Percentiles rank a stretch among this genome's conserved stretches.
Conservation (phyloP, 257 asterid species). For the Solanum tarijense region DNA sequence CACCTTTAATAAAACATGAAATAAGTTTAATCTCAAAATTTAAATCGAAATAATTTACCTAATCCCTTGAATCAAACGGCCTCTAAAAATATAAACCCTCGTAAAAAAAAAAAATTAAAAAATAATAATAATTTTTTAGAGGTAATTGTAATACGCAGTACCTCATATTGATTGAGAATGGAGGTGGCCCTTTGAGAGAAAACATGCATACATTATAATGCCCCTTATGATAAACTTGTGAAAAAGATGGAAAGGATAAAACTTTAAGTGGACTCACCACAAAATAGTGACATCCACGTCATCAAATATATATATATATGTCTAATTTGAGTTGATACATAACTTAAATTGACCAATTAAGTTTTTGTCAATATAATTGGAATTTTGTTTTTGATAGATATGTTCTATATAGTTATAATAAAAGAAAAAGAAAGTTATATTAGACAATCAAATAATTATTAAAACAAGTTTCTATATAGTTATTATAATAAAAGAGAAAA, state of each 20-base stretch:
- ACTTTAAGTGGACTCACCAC: slow-evolving; percentile 8
- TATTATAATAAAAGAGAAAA: background rate
- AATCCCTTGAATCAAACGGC: background rate
- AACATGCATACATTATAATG: background rate
- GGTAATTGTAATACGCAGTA: background rate
- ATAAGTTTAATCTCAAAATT: background rate
- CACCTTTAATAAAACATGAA: background rate
- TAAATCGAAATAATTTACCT: background rate
- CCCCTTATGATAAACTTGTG: background rate
- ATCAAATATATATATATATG: background rate
- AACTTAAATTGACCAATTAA: background rate
- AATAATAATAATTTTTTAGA: too few species aligned
- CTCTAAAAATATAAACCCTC: too few species aligned
- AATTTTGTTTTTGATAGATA: background rate
- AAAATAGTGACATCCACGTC: slow-evolving; percentile 28
- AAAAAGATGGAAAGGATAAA: background rate
- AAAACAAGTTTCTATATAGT: too few species aligned
- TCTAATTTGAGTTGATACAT: too few species aligned
- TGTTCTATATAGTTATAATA: background rate
- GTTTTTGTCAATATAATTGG: too few species aligned
- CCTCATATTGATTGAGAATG: background rate
- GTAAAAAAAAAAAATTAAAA: too few species aligned
- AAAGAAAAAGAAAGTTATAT: background rate
- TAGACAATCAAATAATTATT: background rate
- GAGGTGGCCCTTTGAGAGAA: background rate